Conservation (phyloP, 2,329 filamentous ascomycete genomes). For the Fusarium irregulare region DNA sequence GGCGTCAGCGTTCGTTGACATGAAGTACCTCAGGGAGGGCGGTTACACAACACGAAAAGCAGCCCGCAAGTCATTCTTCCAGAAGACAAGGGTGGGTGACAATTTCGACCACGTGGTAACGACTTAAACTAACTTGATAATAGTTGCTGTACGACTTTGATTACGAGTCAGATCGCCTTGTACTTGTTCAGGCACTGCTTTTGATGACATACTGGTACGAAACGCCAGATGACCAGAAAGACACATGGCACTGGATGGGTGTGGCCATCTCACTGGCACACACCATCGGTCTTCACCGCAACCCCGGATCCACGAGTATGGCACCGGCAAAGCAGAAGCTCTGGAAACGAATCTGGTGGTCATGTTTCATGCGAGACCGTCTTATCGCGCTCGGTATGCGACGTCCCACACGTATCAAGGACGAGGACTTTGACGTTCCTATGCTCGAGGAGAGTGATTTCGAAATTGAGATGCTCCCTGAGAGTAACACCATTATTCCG, state of each 20-base stretch:
- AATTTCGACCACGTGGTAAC: conserved; percentile 9
- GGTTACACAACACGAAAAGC: conserved; percentile 83
- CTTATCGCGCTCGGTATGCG: conserved; percentile 94
- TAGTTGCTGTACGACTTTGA: conserved; percentile 94
- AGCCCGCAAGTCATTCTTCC: conserved; percentile 88
- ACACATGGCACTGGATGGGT: conserved; percentile 99
- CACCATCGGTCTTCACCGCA: conserved; percentile 91
- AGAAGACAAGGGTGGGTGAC: conserved; percentile 80
- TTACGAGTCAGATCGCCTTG: conserved; percentile 89
- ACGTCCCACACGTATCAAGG: conserved; percentile 89
- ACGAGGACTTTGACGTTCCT: conserved; percentile 92
- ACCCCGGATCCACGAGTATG: conserved; percentile 82
- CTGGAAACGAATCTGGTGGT: conserved; percentile 99
- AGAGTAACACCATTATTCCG: conserved; percentile 75
- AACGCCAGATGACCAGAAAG: conserved; percentile 95
- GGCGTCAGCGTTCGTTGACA: conserved; percentile 87
- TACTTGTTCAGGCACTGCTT: conserved; percentile 87
- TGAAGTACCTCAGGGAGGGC: conserved; percentile 77
- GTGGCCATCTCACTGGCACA: conserved; percentile 92
- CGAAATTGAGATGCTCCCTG: conserved; percentile 76
- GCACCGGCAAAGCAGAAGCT: conserved; percentile 78
- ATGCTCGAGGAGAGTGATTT: conserved; percentile 90
- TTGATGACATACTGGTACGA: conserved; percentile 99
- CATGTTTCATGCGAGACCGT: conserved; percentile 93
- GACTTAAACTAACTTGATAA: conserved; percentile 20